These are phyloP conservation scores for Aspergillaceae sp. DNA, from an alignment of 2,329 filamentous ascomycete genomes.

Conservation along the genomic window DNA sequence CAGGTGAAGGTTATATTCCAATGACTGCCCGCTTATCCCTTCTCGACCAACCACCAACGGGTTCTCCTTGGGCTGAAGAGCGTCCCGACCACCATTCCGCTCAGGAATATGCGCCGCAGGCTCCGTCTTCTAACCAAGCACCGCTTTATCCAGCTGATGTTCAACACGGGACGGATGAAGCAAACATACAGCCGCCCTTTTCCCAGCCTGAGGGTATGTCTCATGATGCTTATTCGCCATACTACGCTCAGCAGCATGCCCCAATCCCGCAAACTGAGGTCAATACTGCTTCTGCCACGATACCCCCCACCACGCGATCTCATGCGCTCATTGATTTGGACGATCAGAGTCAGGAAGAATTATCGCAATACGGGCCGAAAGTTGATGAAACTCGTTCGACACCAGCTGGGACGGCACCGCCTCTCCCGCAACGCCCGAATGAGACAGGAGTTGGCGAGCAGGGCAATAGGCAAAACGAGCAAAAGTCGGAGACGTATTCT, in stretches of 20 bases:
- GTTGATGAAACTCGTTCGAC: background rate
- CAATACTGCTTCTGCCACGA: slow-evolving; percentile 13
- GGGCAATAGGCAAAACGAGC: slow-evolving; percentile 29
- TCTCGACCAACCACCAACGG: slow-evolving; percentile 20
- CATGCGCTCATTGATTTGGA: slow-evolving; percentile 26
- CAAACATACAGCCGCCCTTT: no score
- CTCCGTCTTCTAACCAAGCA: slow-evolving; percentile 3
- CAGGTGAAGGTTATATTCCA: slow-evolving; percentile 31
- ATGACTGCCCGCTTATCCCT: slow-evolving; percentile 33
- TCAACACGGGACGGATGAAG: background rate
- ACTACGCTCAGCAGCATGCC: slow-evolving; percentile 4
- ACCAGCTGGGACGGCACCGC: slow-evolving; percentile 2
- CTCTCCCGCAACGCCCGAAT: slow-evolving; percentile 6
- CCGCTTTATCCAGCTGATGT: slow-evolving; percentile 1
- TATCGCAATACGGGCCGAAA: background rate
- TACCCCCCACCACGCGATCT: slow-evolving; percentile 20
- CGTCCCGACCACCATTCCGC: slow-evolving; percentile 11
- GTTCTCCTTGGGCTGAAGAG: slow-evolving; percentile 21
- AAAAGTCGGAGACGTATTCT: slow-evolving; percentile 71
- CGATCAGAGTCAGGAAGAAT: slow-evolving; percentile 5
- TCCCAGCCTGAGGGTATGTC: slow-evolving; percentile 5
- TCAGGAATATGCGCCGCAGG: slow-evolving; percentile 9
- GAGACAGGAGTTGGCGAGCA: background rate
- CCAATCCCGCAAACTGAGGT: slow-evolving; percentile 12
- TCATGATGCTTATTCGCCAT: slow-evolving; percentile 1